Evolutionary conservation across 352 stramenopile species (phyloP), one percentile per base, ranked within the genome.

Genomic region (Elongisporangium prolatum): DNA sequence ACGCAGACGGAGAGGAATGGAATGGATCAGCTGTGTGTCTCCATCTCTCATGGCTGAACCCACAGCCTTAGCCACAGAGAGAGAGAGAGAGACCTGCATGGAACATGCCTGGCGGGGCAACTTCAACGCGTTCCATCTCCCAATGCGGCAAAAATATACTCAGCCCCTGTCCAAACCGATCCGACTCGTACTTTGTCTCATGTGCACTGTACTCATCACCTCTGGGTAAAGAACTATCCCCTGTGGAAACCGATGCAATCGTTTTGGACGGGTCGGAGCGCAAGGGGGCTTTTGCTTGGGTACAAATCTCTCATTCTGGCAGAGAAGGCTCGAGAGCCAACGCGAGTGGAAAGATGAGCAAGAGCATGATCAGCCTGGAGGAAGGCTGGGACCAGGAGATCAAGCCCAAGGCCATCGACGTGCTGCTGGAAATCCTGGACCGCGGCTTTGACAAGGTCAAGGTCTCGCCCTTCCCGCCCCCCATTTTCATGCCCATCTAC

Each of bases 401-500:
- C 65, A 95, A 95, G 61, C 82, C 82, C 58, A 95, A 93, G 65
- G 86, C 81, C 48, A 93, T 95, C 64, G 84, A 95, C 59, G 83
- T 95, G 72, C 72, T 95, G 52, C 73, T 94, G 51, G 77, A 88
- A 48, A 92, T 94, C 59, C 69, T 95, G 20, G 82, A 95, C 70
- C 84, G 88, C 65, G 86, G 86, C 52, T 88, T 95, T 44, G 86
- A 95, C 60, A 86, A 93, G 53, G 75, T 93, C 22, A 75, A 77
- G 66, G 73, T 78, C 11, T 93, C 80, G 63, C 83, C 84, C 25
- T 95, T 95, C 71, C 86, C 86, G 28, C 79, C 86, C 50, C 85
- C 86, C 62, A 69, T 79, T 54, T 95, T 93, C 71, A 95, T 95
- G 86, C 84, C 84, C 34, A 94, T 95, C 70, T 95, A 95, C 70